Percentiles rank a stretch among this genome's conserved stretches.
phyloP scores from a whole-genome alignment of 495 filamentous ascomycete genomes.

The Cudoniella acicularis region DNA sequence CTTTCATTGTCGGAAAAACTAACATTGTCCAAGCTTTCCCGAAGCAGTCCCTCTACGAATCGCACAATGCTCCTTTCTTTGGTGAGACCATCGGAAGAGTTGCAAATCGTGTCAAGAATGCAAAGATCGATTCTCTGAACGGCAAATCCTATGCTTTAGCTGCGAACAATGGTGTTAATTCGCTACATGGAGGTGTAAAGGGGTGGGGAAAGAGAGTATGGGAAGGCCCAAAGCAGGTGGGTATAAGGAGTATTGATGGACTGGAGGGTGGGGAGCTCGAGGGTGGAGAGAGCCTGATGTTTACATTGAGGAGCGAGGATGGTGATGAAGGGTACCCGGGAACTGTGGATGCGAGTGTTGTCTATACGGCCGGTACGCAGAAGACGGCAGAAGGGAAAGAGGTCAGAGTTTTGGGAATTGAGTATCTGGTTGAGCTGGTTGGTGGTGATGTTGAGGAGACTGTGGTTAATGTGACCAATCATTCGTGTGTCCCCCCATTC shows the following conservation, averaged over 20 bases:
- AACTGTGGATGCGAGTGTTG: constrained; percentile 70
- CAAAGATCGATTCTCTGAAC: constrained; percentile 68
- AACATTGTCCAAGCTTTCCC: constrained; percentile 90
- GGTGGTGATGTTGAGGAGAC: constrained; percentile 78
- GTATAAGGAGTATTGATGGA: constrained; percentile 38
- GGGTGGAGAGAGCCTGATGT: constrained; percentile 73
- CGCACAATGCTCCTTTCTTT: constrained; percentile 73
- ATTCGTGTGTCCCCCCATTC: constrained; percentile 59
- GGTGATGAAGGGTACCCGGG: constrained; percentile 87
- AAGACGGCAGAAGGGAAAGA: constrained; percentile 49
- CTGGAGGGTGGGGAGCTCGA: constrained; percentile 48
- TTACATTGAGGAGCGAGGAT: constrained; percentile 67
- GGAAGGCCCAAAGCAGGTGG: constrained; percentile 66
- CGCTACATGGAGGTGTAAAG: constrained; percentile 72
- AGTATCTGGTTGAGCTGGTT: constrained; percentile 84
- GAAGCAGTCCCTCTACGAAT: constrained; percentile 63
- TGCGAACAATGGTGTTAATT: constrained; percentile 74
- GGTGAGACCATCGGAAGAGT: constrained; percentile 92
- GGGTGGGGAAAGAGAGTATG: constrained; percentile 88
- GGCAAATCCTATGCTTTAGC: constrained; percentile 62
- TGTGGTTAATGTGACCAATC: constrained; percentile 86
- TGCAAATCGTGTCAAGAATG: constrained; percentile 79
- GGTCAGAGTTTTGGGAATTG: constrained; percentile 65
- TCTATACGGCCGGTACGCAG: constrained; percentile 74
- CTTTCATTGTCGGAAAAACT: constrained; percentile 62